Evolutionary conservation across 225 moss, liverwort and hornwort genomes (phyloP), one percentile per base, ranked within the genome.

Genomic region (Thuidium tamariscinum): DNA sequence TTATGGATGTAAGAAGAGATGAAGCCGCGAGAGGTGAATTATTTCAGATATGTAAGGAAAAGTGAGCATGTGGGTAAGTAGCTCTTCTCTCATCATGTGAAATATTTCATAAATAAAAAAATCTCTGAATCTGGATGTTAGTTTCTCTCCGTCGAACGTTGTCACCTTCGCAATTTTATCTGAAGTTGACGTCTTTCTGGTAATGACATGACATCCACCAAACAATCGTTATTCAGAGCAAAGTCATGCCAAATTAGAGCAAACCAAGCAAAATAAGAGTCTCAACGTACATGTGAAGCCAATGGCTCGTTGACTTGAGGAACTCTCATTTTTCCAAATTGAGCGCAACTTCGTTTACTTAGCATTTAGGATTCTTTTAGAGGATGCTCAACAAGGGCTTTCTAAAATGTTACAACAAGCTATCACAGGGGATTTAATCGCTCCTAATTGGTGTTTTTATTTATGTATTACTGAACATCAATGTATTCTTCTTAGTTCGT

Each of bases 51-150:
- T 60, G 67, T 79, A 12, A 49, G 46, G 15, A 26, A n/a, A 42
- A 54, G 81, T 62, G 55, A 81, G 44, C n/a, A 76, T 83, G 62
- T 88, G 77, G 90, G 88, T 88, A 65, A 85, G 82, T n/a, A 62
- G 46, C 39, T 81, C 85, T 42, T 67, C 57, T 79, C 72, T 78
- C 73, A 17, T 37, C 48, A 48, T 64, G 74, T 48, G 44, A 25
- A 68, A 10, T 23, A 37, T 12, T 77, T 61, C 27, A 30, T 74
- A 29, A 80, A 49, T 49, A 2, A 36, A 82, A 34, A 41, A 54
- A 13, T 12, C 48, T 80, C 18, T 74, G 74, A 73, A 80, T 79
- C 34, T 44, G 44, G 42, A 9, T 83, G 34, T 66, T 66, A 66
- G 37, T 62, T 81, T 87, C 51, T 44, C 62, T 84, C 55, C n/a